Evolutionary conservation across 306 rosid genomes (phyloP).

Genomic region (Pyrus pyrifolia): DNA sequence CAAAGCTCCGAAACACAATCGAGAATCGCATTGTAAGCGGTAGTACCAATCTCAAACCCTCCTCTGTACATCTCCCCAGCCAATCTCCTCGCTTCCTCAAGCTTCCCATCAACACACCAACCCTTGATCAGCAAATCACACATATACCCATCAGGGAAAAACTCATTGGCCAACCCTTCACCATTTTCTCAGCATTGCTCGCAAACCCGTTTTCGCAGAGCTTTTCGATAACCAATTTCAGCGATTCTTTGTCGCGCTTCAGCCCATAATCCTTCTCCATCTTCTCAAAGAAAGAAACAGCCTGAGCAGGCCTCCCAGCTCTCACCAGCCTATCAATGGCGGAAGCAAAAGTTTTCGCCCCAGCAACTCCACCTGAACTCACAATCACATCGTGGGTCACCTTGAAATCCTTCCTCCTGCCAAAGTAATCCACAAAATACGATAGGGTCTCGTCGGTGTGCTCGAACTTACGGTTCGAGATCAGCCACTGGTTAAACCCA

Average conservation of each 20-base stretch:
- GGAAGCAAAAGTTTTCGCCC: constrained; percentile 45
- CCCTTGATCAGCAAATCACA: constrained; percentile 63
- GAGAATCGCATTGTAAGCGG: constrained; percentile 65
- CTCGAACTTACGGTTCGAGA: constrained; percentile 40
- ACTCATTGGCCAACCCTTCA: constrained; percentile 56
- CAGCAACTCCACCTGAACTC: constrained; percentile 19
- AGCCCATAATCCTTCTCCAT: constrained; percentile 78
- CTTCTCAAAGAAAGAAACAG: constrained; percentile 54
- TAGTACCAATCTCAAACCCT: constrained; percentile 59
- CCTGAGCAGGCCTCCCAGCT: constrained; percentile 48
- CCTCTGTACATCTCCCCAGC: constrained; percentile 83
- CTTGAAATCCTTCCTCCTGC: constrained; percentile 76
- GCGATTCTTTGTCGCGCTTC: constrained; percentile 42
- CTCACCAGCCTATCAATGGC: constrained; percentile 58
- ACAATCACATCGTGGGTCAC: constrained; percentile 48
- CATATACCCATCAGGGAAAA: constrained; percentile 52
- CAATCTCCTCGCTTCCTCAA: constrained; percentile 63
- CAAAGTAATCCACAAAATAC: constrained; percentile 54
- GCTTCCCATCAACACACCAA: constrained; percentile 62
- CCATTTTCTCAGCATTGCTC: constrained; percentile 68
- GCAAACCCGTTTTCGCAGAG: constrained; percentile 63
- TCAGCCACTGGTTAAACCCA: constrained; percentile 58
- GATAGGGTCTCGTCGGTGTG: constrained; percentile 62
- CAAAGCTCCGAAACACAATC: constrained; percentile 70
- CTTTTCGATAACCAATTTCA: constrained; percentile 51